Conservation (phyloP, 768 basidiomycete genomes). For the Kwoniella shandongensis region DNA sequence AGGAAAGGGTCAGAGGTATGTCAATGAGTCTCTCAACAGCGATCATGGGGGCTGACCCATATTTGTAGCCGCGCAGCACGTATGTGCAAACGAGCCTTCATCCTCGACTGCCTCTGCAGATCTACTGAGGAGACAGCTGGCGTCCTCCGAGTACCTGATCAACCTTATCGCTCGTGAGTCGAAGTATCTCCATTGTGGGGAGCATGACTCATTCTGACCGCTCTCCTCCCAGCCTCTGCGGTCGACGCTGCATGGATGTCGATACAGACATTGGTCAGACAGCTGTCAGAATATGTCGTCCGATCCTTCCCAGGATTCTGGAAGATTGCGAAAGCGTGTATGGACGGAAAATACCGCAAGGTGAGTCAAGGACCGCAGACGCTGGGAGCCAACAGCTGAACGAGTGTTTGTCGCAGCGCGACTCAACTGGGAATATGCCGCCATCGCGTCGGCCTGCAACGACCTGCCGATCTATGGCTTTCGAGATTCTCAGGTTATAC, state of each 20-base stretch:
- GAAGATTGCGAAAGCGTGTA: slow-evolving; percentile 84
- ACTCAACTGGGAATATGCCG: slow-evolving; percentile 36
- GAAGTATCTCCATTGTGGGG: background rate
- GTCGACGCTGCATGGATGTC: slow-evolving; percentile 74
- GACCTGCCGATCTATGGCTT: slow-evolving; percentile 81
- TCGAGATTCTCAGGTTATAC: slow-evolving; percentile 82
- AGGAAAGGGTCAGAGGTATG: slow-evolving; percentile 61
- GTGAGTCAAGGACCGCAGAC: slow-evolving; percentile 55
- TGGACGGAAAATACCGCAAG: slow-evolving; percentile 90
- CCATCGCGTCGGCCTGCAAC: slow-evolving; percentile 73
- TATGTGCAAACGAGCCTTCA: slow-evolving; percentile 39
- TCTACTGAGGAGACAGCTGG: slow-evolving; percentile 27
- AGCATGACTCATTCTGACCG: slow-evolving; percentile 2
- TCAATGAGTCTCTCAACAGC: slow-evolving; percentile 41
- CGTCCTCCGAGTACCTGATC: slow-evolving; percentile 18
- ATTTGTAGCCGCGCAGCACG: slow-evolving; percentile 58
- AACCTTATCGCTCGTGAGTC: slow-evolving; percentile 25
- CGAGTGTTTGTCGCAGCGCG: slow-evolving; percentile 25
- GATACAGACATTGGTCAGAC: slow-evolving; percentile 75
- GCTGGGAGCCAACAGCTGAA: background rate
- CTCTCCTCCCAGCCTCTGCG: slow-evolving; percentile 18
- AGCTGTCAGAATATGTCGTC: slow-evolving; percentile 78
- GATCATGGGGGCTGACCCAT: slow-evolving; percentile 7
- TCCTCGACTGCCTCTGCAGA: slow-evolving; percentile 58
- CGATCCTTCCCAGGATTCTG: slow-evolving; percentile 88